Percentiles rank a stretch among this genome's conserved stretches.
Conservation (phyloP, 1,284 basidiomycete genomes). For the Moesziomyces antarcticus region DNA sequence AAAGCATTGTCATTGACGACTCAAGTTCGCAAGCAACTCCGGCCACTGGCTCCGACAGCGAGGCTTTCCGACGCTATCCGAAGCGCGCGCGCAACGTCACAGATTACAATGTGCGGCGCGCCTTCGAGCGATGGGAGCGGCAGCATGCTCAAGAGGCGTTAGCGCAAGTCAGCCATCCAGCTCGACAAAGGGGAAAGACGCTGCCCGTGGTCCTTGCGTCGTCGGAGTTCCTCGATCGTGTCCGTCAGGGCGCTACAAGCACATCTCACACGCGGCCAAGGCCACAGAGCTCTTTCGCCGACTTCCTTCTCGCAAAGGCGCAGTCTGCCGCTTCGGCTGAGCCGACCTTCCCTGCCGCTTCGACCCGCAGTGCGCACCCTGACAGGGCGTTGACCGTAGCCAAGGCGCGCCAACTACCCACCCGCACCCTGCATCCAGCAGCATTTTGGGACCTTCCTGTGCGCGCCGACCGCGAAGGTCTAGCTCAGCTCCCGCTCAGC, state of each 20-base stretch:
- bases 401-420: constrained; percentile 2
- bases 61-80: constrained; percentile 28
- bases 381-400: constrained; percentile 4
- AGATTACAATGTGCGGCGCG: constrained; percentile 33
- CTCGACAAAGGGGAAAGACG: neutral
- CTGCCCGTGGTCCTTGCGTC: constrained; percentile 11
- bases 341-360: neutral
- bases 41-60: constrained; percentile 15
- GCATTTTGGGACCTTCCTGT: constrained; percentile 9
- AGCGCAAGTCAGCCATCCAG: neutral
- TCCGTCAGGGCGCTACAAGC: constrained; percentile 3
- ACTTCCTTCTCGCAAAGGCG: constrained; percentile 15
- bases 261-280: neutral
- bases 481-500: constrained; percentile 13
- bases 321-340: neutral
- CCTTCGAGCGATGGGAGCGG: constrained; percentile 20
- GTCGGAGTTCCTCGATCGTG: constrained; percentile 24
- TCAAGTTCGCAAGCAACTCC: constrained; percentile 13
- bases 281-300: constrained; percentile 7
- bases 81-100: constrained; percentile 27
- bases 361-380: neutral
- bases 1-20: neutral
- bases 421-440: neutral
- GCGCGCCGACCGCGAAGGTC: constrained; percentile 4
- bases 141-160: neutral